Evolutionary conservation across 108 stramenopile species (phyloP), one percentile per base, ranked within the genome.

Genomic region (Thalassiosira profunda): DNA sequence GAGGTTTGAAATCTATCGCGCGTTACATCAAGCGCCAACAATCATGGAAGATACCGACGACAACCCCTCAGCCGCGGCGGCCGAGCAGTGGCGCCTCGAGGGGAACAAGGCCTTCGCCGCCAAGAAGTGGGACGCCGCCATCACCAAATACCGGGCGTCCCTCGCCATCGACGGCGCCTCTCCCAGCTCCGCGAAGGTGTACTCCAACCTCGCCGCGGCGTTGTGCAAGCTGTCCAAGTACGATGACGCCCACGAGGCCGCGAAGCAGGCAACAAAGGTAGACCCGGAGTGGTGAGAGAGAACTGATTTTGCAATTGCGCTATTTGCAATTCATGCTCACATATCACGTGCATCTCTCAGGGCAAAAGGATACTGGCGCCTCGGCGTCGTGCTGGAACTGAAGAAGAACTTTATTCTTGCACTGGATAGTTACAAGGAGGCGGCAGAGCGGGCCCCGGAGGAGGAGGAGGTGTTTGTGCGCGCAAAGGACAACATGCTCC

Each of bases 341-440:
- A n/a, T n/a, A n/a, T n/a, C n/a, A n/a, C n/a, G n/a, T n/a, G n/a
- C n/a, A n/a, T n/a, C n/a, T n/a, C n/a, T n/a, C n/a, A n/a, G n/a
- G n/a, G 47, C 47, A 48, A 48, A 48, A 28, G 47, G 47, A 28
- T 28, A 48, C 47, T 48, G 47, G 47, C 47, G 47, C 29, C 47
- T 48, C 47, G 47, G 47, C 9, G 47, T 48, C 0, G 47, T 48
- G 11, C 24, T 28, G 12, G 47, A 48, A 23, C 29, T 48, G 38
- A 10, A 40, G 38, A 40, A 40, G 14, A 14, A 40, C 14, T 40
- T 40, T 40, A 10, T 40, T 11, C 38, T 11, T 40, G 10, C 38
- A 10, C 14, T 40, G 10, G 10, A 10, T 11, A 40, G 38, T 40
- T 40, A 40, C 38, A 14, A 14, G 38, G 14, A 40, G 38, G 38